These are phyloP conservation scores for Tetraselmis striata DNA, from an alignment of 139 green algal genomes.

Conservation along the genomic window DNA sequence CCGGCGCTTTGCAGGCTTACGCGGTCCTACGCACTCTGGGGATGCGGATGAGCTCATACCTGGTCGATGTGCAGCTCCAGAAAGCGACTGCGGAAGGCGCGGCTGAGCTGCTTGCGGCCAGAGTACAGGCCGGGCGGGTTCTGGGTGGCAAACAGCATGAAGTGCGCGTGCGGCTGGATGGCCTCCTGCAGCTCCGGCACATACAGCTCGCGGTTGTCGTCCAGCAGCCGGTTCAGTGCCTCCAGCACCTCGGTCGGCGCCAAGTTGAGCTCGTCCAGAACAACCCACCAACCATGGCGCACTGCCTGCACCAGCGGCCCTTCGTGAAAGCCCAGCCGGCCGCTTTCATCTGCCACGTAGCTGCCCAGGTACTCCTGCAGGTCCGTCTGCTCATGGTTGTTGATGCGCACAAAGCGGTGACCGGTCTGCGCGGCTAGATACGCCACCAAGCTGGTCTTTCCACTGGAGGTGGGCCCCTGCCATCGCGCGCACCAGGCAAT, in stretches of 20 bases:
- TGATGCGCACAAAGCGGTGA: conserved; percentile 92
- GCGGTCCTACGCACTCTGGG: too few species aligned
- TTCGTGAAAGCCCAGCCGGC: conserved; percentile 81
- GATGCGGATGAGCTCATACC: too few species aligned
- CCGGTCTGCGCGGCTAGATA: conserved; percentile 89
- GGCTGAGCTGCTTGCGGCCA: conserved; percentile 48
- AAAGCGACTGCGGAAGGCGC: conserved; percentile 84
- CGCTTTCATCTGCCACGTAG: conserved; percentile 60
- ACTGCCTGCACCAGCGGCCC: conserved; percentile 88
- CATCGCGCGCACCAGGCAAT: too few species aligned
- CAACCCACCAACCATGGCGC: conserved; percentile 84
- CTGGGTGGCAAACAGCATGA: conserved; percentile 99
- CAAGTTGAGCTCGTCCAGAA: conserved; percentile 99
- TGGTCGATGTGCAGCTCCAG: conserved; percentile 97
- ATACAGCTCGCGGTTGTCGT: conserved; percentile 98
- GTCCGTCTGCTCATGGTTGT: conserved; percentile 99
- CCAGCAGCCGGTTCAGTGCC: conserved; percentile 95
- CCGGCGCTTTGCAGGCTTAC: too few species aligned
- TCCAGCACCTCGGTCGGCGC: conserved; percentile 91
- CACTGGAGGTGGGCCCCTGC: conserved; percentile 93
- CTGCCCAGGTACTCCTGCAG: conserved; percentile 95
- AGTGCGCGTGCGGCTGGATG: conserved; percentile 90
- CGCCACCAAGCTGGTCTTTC: conserved; percentile 94
- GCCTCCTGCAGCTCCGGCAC: conserved; percentile 92
- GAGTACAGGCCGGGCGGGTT: conserved; percentile 83